phyloP scores from a whole-genome alignment of 202 grass and related monocot species.

The Saccharum hybrid region DNA sequence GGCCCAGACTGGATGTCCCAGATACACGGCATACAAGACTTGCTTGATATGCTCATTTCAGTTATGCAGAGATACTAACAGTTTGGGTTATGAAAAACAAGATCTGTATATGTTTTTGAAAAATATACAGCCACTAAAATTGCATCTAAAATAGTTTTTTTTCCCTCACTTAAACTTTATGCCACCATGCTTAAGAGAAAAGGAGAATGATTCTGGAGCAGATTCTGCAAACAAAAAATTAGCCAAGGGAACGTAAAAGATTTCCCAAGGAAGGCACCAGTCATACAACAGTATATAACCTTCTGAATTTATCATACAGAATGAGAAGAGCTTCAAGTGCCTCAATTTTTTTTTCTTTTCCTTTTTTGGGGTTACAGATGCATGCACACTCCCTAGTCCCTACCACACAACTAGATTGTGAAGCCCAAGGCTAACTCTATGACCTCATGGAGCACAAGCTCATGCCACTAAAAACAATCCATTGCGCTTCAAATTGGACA shows the following conservation, averaged over 20 bases:
- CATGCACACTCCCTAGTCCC: background rate
- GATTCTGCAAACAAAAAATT: background rate
- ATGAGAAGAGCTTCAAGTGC: background rate
- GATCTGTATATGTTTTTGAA: background rate
- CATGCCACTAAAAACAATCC: background rate
- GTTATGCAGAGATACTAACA: background rate
- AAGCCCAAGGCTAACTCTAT: background rate
- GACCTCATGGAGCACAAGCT: background rate
- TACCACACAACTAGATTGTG: background rate
- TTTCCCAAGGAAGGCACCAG: background rate
- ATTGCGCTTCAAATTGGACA: background rate
- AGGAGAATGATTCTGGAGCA: background rate
- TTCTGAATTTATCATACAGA: background rate
- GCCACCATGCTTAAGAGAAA: background rate
- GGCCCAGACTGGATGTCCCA: background rate
- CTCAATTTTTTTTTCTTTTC: background rate
- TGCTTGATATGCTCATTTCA: conserved; percentile 16
- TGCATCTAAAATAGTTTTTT: background rate
- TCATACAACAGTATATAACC: background rate
- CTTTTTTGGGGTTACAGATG: background rate
- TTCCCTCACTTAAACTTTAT: background rate
- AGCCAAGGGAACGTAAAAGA: background rate
- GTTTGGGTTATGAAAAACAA: background rate
- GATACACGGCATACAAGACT: background rate
- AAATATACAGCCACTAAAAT: background rate